Conservation (phyloP, 2,329 filamentous ascomycete species). For the Fusarium sp. region DNA sequence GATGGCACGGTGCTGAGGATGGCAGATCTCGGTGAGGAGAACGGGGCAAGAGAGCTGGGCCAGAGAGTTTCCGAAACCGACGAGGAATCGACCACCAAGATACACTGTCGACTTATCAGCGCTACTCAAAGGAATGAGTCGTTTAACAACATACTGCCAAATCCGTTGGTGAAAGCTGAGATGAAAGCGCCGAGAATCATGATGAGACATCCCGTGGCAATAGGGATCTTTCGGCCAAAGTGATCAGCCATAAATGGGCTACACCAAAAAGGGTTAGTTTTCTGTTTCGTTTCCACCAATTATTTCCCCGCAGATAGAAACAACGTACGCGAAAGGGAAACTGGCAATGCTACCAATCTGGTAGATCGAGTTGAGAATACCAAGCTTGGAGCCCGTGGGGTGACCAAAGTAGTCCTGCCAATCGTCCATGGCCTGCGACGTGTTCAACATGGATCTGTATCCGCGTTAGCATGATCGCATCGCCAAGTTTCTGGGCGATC, state of each 20-base stretch:
- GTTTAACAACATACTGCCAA: slow-evolving; percentile 51
- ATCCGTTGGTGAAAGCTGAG: slow-evolving; percentile 55
- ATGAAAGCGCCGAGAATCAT: slow-evolving; percentile 58
- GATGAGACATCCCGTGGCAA: slow-evolving; percentile 55
- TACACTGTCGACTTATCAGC: slow-evolving; percentile 45
- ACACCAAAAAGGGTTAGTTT: neutral
- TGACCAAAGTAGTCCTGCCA: slow-evolving; percentile 61
- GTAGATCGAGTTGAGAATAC: slow-evolving; percentile 63
- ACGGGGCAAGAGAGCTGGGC: slow-evolving; percentile 72
- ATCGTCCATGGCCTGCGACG: slow-evolving; percentile 65
- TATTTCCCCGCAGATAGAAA: neutral
- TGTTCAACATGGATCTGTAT: slow-evolving; percentile 60
- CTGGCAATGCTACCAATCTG: slow-evolving; percentile 53
- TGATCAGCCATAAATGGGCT: slow-evolving; percentile 53
- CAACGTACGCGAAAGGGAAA: slow-evolving; percentile 17
- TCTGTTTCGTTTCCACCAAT: neutral
- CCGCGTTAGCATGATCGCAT: neutral
- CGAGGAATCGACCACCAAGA: slow-evolving; percentile 52
- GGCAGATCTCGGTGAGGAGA: slow-evolving; percentile 72
- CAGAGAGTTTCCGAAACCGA: slow-evolving; percentile 74
- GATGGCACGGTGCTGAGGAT: slow-evolving; percentile 73
- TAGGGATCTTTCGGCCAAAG: slow-evolving; percentile 56
- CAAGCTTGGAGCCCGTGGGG: slow-evolving; percentile 53
- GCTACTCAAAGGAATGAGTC: neutral
- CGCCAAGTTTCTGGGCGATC: neutral